Evolutionary conservation across 169 alveolate genomes (phyloP).

Genomic region (Perkinsus marinus): DNA sequence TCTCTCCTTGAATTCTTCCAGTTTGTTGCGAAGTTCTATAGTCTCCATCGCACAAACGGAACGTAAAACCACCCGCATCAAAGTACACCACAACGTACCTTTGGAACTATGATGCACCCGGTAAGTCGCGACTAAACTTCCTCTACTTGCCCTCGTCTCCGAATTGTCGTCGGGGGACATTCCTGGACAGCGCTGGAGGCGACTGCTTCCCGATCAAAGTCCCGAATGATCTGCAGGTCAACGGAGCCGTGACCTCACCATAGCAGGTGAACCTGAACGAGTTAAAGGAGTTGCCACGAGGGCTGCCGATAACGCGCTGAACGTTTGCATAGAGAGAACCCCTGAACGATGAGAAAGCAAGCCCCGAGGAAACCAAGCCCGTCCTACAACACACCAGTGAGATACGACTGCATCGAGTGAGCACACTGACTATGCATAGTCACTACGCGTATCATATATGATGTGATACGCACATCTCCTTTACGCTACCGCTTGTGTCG

Average conservation of each 20-base stretch:
- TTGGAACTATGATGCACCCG: neutral
- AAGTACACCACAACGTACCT: constrained; percentile 56
- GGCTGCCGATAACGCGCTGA: neutral
- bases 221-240: neutral
- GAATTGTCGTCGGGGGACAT: constrained; percentile 33
- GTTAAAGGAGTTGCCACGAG: neutral
- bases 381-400: too few species aligned
- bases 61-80: constrained; percentile 71
- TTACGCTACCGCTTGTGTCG: too few species aligned
- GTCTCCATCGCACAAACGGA: constrained; percentile 77
- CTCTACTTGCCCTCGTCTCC: constrained; percentile 44
- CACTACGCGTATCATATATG: too few species aligned
- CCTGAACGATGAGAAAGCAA: neutral
- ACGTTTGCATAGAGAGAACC: neutral
- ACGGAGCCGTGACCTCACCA: neutral
- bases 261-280: neutral
- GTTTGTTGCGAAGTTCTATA: constrained; percentile 39
- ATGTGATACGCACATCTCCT: too few species aligned
- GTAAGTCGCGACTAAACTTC: neutral
- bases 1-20: constrained; percentile 49
- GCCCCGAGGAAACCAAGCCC: neutral
- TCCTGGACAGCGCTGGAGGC: constrained; percentile 53
- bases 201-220: constrained; percentile 41
- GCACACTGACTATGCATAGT: too few species aligned
- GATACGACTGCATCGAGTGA: too few species aligned